These are phyloP conservation scores for Pseudopithomyces maydicus DNA, from an alignment of 2,329 filamentous ascomycete species.

Conservation along the genomic window DNA sequence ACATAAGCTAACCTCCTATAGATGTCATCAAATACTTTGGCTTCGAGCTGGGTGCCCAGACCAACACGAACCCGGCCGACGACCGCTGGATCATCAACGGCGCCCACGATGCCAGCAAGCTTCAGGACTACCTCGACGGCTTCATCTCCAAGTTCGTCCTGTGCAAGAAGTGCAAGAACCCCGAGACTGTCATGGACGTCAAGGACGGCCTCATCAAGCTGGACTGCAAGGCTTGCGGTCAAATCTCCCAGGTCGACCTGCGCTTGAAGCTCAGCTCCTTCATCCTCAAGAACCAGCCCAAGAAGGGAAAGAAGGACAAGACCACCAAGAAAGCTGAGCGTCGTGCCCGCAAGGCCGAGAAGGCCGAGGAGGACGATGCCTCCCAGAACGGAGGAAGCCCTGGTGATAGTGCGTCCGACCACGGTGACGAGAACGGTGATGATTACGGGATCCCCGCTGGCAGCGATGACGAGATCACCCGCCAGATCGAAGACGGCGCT, in stretches of 20 bases:
- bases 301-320: constrained; percentile 96
- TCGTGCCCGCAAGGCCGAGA: constrained; percentile 75
- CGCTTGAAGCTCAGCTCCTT: constrained; percentile 96
- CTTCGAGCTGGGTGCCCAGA: constrained; percentile 97
- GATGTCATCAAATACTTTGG: constrained; percentile 99
- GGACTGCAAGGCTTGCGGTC: constrained; percentile 98
- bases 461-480: constrained; percentile 91
- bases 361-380: constrained; percentile 60
- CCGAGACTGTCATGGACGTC: constrained; percentile 94
- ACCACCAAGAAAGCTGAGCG: constrained; percentile 86
- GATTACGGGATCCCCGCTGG: constrained; percentile 71
- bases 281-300: constrained; percentile 94
- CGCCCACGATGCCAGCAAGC: constrained; percentile 90
- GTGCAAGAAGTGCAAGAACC: constrained; percentile 99
- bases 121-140: constrained; percentile 96
- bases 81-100: constrained; percentile 99
- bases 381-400: constrained; percentile 63
- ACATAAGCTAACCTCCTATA: constrained; percentile 22
- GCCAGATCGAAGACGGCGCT: constrained; percentile 70
- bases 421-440: constrained; percentile 69
- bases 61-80: constrained; percentile 95
- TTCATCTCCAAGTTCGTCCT: constrained; percentile 99
- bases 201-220: constrained; percentile 91
- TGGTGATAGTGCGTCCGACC: constrained; percentile 70
- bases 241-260: constrained; percentile 87